Percentiles rank a stretch among this genome's conserved stretches.
These are phyloP conservation scores for Agastache rugosa DNA, from an alignment of 257 asterid species.

Conservation along the genomic window DNA sequence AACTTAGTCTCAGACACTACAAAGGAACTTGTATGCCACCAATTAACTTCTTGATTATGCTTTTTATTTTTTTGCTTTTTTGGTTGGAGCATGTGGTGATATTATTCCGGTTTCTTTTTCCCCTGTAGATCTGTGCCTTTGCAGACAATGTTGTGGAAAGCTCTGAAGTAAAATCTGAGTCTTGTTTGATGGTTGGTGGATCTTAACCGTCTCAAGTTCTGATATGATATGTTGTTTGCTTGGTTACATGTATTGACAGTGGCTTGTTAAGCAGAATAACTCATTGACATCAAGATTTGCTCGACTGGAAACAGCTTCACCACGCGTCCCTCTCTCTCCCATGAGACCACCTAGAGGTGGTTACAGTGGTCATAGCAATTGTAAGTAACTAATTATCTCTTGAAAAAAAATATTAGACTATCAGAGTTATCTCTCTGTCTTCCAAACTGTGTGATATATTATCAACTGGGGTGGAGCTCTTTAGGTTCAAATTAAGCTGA, in stretches of 20 bases:
- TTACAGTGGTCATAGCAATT: constrained; percentile 52
- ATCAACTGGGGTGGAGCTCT: too few species aligned
- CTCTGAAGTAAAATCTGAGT: constrained; percentile 88
- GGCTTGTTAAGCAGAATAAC: constrained; percentile 55
- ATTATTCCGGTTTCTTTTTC: constrained; percentile 16
- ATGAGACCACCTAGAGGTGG: constrained; percentile 32
- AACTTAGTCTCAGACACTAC: constrained; percentile 92
- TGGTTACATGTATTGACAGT: constrained; percentile 23
- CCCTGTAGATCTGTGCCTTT: constrained; percentile 75
- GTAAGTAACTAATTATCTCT: constrained; percentile 48
- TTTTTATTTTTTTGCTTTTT: not conserved
- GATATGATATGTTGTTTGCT: constrained; percentile 13
- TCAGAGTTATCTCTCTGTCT: too few species aligned
- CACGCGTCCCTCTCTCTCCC: constrained; percentile 78
- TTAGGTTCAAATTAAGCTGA: too few species aligned
- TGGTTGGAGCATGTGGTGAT: not conserved
- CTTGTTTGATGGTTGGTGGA: constrained; percentile 76
- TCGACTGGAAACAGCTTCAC: constrained; percentile 64
- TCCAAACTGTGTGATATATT: too few species aligned
- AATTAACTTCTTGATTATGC: constrained; percentile 1
- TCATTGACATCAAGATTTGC: constrained; percentile 54
- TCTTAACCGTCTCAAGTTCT: constrained; percentile 33
- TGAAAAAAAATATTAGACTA: too few species aligned
- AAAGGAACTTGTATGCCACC: constrained; percentile 73
- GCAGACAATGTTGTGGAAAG: constrained; percentile 94